Evolutionary conservation across 805 yeast genomes (phyloP), one percentile per base, ranked within the genome.

Genomic region (Pichia paraexigua): DNA sequence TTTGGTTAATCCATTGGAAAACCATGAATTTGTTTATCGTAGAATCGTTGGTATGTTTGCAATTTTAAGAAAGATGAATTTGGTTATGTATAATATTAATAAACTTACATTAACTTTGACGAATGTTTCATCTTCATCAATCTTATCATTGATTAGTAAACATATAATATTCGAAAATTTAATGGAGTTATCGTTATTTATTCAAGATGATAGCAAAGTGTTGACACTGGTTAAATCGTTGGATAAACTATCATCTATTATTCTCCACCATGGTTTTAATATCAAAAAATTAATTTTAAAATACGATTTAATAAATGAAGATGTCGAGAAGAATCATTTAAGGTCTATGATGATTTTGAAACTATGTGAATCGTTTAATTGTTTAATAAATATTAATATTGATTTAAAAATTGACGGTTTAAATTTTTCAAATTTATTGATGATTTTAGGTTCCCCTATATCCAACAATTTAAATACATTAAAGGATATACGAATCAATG

Each of bases 1-100:
- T 54, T 56, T 57, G 40, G 59, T 58, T 32, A 47, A 48, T 44
- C n/a, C 51, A 15, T 57, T 60, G 20, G 58, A 53, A n/a, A 52
- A 61, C 18, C 57, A 57, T 39, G 67, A 66, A 20, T 46, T 57
- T 24, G 67, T 60, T 17, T 66, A 66, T 53, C 58, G 70, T 47
- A 53, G 70, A 28, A 46, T 66, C 13, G 70, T 66, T 48, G 70
- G 70, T 13, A 63, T 63, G 41, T 58, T 65, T 49, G 70, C 70
- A 22, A 66, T 66, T 45, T 47, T 66, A 30, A 59, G 70, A 47
- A 63, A 60, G 41, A 60, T 66, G 61, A 63, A 63, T 13, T 45
- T 65, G 15, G 53, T 59, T 1, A 49, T 66, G 56, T 50, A 54
- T 17, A 63, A 66, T 42, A 37, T 66, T 11, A 53, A 59, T 12